These are phyloP conservation scores for Diaporthe ilicicola DNA, from an alignment of 2,329 filamentous ascomycete genomes.

Conservation along the genomic window DNA sequence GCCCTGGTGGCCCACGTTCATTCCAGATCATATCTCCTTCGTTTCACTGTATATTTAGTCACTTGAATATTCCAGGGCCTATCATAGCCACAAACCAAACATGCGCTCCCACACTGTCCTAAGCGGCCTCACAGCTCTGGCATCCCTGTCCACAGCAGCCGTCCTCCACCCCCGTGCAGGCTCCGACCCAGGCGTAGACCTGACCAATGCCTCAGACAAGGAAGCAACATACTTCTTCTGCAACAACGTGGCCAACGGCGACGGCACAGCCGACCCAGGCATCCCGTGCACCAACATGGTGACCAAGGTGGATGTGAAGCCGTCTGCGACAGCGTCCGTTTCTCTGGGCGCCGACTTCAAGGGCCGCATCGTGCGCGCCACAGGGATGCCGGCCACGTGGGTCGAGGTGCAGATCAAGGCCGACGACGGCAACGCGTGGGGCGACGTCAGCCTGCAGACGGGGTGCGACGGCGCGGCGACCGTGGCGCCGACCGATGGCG, in stretches of 20 bases:
- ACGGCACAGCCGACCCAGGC: constrained; percentile 27
- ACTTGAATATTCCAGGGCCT: rapidly evolving
- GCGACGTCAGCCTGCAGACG: constrained; percentile 26
- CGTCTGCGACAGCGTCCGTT: constrained; percentile 8
- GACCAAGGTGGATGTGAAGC: constrained; percentile 18
- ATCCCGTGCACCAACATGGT: constrained; percentile 27
- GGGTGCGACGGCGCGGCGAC: constrained; percentile 29
- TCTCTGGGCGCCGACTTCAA: constrained; percentile 16
- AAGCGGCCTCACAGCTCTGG: neutral
- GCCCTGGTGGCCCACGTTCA: neutral
- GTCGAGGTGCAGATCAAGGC: constrained; percentile 31
- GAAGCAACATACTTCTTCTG: constrained; percentile 32
- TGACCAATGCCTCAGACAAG: constrained; percentile 24
- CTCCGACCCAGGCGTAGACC: constrained; percentile 28
- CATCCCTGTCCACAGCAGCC: neutral
- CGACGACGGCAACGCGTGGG: constrained; percentile 25
- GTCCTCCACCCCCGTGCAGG: neutral
- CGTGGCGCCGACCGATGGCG: constrained; percentile 21
- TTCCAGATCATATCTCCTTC: neutral
- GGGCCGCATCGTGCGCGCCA: constrained; percentile 29
- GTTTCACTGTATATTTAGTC: too few relatives aligned
- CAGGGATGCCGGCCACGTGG: constrained; percentile 28
- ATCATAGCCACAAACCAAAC: neutral
- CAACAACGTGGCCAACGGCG: constrained; percentile 29
- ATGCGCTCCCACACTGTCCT: constrained; percentile 3